Conservation (phyloP, 192 early-diverging fungal genomes). For the Linnemannia schmuckeri region DNA sequence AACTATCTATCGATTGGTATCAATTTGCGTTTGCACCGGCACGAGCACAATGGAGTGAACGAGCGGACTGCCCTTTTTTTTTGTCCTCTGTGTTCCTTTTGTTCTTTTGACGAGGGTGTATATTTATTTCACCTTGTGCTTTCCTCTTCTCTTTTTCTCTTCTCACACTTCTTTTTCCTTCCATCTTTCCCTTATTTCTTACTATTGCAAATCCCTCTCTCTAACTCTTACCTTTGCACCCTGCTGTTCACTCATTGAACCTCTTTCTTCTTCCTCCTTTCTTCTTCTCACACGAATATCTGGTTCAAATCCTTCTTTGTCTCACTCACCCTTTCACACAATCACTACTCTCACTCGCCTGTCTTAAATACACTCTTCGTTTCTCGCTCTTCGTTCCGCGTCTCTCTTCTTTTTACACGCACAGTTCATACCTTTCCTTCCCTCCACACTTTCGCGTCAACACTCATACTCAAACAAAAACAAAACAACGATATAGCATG, state of each 20-base stretch:
- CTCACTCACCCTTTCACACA: conserved; percentile 7
- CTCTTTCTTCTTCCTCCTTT: neutral
- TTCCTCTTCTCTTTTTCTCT: neutral
- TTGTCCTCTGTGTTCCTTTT: neutral
- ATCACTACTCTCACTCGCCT: neutral
- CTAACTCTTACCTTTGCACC: neutral
- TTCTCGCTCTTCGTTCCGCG: neutral
- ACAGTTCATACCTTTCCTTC: neutral
- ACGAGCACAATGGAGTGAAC: neutral
- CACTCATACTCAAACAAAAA: neutral
- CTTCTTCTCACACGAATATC: neutral
- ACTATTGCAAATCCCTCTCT: neutral
- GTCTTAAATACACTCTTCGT: neutral
- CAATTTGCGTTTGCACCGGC: neutral
- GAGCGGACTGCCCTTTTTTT: too few species aligned
- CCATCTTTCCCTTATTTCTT: neutral
- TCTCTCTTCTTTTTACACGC: conserved; percentile 1
- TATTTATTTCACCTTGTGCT: neutral
- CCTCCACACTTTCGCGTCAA: neutral
- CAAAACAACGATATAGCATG: conserved; percentile 13
- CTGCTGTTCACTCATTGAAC: neutral
- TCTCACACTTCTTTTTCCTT: neutral
- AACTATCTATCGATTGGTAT: neutral
- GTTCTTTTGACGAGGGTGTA: neutral
- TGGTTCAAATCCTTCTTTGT: neutral